These are phyloP conservation scores for Xerocomus brunneocitrinus DNA, from an alignment of 768 basidiomycete genomes.

Conservation along the genomic window DNA sequence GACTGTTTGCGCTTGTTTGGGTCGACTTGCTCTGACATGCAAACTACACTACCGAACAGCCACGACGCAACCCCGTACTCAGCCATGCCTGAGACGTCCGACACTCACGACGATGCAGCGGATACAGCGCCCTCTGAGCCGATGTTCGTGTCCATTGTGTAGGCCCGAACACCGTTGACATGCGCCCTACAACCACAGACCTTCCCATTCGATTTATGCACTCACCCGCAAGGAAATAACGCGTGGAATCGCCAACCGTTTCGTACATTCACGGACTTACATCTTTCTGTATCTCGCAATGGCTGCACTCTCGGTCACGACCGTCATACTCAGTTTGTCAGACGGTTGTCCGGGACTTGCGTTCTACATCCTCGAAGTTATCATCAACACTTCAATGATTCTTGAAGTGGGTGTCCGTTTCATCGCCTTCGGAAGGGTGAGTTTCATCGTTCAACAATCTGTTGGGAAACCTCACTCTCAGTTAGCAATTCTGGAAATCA, in stretches of 20 bases:
- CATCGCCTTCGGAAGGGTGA: slow-evolving; percentile 87
- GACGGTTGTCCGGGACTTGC: slow-evolving; percentile 83
- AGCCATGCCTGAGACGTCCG: slow-evolving; percentile 35
- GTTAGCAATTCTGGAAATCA: slow-evolving; percentile 95
- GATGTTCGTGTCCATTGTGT: slow-evolving; percentile 26
- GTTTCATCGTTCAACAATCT: slow-evolving; percentile 26
- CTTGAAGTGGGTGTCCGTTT: slow-evolving; percentile 88
- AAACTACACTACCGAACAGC: neutral
- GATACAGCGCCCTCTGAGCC: slow-evolving; percentile 27
- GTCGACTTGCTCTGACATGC: slow-evolving; percentile 4
- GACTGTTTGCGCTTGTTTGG: slow-evolving; percentile 33
- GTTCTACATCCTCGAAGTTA: slow-evolving; percentile 86
- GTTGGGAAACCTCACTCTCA: slow-evolving; percentile 2
- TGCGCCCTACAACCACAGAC: slow-evolving; percentile 38
- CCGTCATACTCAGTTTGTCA: slow-evolving; percentile 75
- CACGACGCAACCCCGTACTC: neutral
- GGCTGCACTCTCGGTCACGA: slow-evolving; percentile 83
- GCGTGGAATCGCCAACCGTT: slow-evolving; percentile 82
- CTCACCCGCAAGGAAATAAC: slow-evolving; percentile 80
- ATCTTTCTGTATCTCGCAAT: slow-evolving; percentile 86
- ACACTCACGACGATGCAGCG: slow-evolving; percentile 32
- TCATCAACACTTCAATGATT: slow-evolving; percentile 91
- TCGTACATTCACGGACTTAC: slow-evolving; percentile 83
- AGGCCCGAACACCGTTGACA: slow-evolving; percentile 9
- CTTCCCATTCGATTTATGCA: slow-evolving; percentile 78